Evolutionary conservation across 371 early-diverging fungal genomes (phyloP), one percentile per base, ranked within the genome.

Genomic region (Mucor mucedo): DNA sequence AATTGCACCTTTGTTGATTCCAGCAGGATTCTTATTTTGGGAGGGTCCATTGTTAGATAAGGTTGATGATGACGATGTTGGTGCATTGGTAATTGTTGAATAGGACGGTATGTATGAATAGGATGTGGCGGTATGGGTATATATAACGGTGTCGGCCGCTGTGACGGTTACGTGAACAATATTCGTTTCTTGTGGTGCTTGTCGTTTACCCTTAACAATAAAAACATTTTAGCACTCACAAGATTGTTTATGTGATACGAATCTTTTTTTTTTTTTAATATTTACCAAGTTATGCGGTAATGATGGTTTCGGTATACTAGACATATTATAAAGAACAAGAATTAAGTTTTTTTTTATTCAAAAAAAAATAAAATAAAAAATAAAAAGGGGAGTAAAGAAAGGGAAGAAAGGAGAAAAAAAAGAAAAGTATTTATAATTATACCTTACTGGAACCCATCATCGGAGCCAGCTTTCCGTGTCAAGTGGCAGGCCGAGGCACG

Each of bases 61-160:
- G 21, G 21, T 41, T 29, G 62, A 5, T 10, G 58, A 35, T 16
- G 52, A 28, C 52, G 48, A 10, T 50, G 47, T 27, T n/a, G 47
- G 8, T 6, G 47, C 21, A 21, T n/a, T 32, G 21, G 47, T 33
- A n/a, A 65, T 45, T 10, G 61, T 35, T n/a, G 65, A 53, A 40
- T 69, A 69, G 7, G 55, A 44, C 27, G 64, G 53, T 10, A 69
- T 41, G 47, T 64, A 69, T 8, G 69, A 69, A 49, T 69, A 69
- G 10, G 69, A 69, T n/a, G 65, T 69, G 32, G 60, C 64, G 30
- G 69, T 69, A 27, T 69, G 61, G 52, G 69, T 69, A 65, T 69
- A 69, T 16, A 69, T 42, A 47, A 61, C 58, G 50, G 65, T 69
- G 27, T 65, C 69, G 33, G 61, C 39, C 39, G 60, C 64, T 28